Evolutionary conservation across 768 basidiomycete genomes (phyloP).

Genomic region (Phallus indusiatus): DNA sequence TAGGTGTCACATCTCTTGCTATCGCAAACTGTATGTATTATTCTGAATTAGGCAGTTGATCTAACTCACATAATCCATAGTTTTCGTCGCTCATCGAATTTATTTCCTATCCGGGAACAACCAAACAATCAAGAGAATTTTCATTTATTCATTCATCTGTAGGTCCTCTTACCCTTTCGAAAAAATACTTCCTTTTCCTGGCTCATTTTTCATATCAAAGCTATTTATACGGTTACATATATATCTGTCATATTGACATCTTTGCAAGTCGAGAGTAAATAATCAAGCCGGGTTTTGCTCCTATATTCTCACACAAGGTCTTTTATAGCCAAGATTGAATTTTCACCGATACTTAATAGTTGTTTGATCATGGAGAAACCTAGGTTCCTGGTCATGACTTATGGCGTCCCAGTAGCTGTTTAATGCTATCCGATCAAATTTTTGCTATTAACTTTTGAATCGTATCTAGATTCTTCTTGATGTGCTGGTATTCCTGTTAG

Average conservation of each 20-base stretch:
- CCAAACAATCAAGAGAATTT: background rate
- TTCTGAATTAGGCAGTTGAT: background rate
- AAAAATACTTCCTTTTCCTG: background rate
- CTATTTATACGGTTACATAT: background rate
- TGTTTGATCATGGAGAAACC: background rate
- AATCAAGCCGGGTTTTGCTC: background rate
- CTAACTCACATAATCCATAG: background rate
- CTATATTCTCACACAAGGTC: background rate
- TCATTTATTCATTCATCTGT: background rate
- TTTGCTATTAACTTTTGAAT: background rate
- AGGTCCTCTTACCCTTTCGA: background rate
- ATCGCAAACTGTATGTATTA: background rate
- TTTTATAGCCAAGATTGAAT: background rate
- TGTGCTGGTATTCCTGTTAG: slow-evolving; percentile 22
- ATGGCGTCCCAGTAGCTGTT: background rate
- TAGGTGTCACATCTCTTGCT: background rate
- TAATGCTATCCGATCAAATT: background rate
- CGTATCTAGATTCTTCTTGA: slow-evolving; percentile 26
- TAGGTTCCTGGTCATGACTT: background rate
- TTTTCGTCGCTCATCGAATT: background rate
- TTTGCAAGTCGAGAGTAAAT: background rate
- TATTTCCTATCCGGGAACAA: background rate
- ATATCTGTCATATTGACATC: background rate
- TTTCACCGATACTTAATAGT: background rate
- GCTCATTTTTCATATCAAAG: background rate